Evolutionary conservation across 306 rosid species (phyloP).

Genomic region (Cucurbita ficifolia): DNA sequence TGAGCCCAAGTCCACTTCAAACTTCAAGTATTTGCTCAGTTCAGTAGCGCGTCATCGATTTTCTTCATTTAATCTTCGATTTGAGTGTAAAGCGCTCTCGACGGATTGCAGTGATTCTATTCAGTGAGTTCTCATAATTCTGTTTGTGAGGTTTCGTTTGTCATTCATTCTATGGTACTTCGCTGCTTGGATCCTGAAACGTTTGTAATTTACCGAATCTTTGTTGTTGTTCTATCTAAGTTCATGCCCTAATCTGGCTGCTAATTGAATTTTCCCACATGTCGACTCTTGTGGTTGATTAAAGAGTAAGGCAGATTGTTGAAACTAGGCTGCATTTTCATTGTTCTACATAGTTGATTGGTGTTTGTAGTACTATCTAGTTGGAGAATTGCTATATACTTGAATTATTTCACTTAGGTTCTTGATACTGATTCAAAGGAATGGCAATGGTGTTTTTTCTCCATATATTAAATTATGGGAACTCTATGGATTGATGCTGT

Average conservation of each 20-base stretch:
- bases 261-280: background rate
- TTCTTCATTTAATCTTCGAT: background rate
- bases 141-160: background rate
- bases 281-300: background rate
- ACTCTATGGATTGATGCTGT: background rate
- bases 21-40: background rate
- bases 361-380: background rate
- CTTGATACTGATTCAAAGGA: background rate
- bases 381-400: background rate
- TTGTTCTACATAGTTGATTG: background rate
- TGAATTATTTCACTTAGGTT: background rate
- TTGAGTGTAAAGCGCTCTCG: background rate
- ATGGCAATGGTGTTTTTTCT: background rate
- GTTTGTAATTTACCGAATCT: background rate
- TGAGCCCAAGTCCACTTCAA: background rate
- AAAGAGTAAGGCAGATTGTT: background rate
- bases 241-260: background rate
- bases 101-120: background rate
- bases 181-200: background rate
- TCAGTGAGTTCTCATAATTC: conserved; percentile 3
- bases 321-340: background rate
- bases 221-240: background rate
- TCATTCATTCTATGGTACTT: background rate
- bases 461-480: background rate
- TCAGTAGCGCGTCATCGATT: background rate